Evolutionary conservation across 768 basidiomycete genomes (phyloP).

Genomic region (Kwoniella sp.): DNA sequence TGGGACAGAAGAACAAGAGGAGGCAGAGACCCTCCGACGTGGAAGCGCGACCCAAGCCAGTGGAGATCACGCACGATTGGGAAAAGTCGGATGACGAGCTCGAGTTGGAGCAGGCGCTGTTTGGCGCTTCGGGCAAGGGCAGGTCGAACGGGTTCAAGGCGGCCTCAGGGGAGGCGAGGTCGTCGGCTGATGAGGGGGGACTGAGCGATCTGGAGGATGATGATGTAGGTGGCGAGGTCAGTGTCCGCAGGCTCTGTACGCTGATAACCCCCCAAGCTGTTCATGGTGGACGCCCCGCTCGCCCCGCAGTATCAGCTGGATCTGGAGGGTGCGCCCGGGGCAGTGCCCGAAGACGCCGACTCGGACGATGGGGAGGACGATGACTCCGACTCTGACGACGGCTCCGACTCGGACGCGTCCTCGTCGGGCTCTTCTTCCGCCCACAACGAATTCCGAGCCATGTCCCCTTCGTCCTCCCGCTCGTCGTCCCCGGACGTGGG

Average conservation of each 20-base stretch:
- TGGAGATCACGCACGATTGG: constrained; percentile 14
- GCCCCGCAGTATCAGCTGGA: constrained; percentile 11
- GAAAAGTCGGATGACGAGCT: constrained; percentile 49
- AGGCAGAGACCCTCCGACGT: constrained; percentile 6
- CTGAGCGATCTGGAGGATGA: constrained; percentile 22
- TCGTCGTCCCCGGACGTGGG: constrained; percentile 4
- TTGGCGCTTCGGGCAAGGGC: too few species aligned
- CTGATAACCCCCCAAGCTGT: constrained; percentile 22
- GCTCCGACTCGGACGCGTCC: constrained; percentile 8
- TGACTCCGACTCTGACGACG: constrained; percentile 12
- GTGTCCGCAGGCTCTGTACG: background rate
- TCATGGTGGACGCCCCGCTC: constrained; percentile 43
- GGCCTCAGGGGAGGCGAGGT: too few species aligned
- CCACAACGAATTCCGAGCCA: constrained; percentile 55
- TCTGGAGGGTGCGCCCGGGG: constrained; percentile 34
- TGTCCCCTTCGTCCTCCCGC: constrained; percentile 1
- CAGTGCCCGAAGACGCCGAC: constrained; percentile 57
- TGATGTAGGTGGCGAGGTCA: constrained; percentile 14
- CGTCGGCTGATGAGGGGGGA: too few species aligned
- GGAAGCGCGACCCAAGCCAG: background rate
- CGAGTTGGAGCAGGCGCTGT: constrained; percentile 43
- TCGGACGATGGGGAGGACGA: constrained; percentile 58
- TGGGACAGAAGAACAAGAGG: constrained; percentile 15
- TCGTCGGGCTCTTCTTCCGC: constrained; percentile 43
- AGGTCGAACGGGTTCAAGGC: too few species aligned